These are phyloP conservation scores for Ascochyta lentis DNA, from an alignment of 2,329 filamentous ascomycete species.

Conservation along the genomic window DNA sequence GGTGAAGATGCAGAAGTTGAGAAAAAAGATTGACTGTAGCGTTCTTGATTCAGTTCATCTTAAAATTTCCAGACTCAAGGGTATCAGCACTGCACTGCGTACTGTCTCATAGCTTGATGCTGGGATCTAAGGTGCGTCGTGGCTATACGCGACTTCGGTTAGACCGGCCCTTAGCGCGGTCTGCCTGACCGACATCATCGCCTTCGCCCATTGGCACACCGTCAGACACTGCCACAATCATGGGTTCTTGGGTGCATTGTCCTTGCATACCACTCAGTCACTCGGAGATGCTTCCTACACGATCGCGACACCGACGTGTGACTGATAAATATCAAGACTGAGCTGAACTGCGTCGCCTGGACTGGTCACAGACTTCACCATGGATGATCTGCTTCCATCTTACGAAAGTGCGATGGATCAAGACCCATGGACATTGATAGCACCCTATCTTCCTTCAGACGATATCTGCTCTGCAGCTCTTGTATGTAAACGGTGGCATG, in stretches of 20 bases:
- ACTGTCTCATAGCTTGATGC: not conserved
- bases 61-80: too few relatives aligned
- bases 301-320: not conserved
- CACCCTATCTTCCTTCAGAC: conserved; percentile 62
- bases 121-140: not conserved
- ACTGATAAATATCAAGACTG: not conserved
- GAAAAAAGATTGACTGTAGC: not conserved
- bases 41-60: too few relatives aligned
- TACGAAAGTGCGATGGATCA: conserved; percentile 63
- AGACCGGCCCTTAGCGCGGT: conserved; percentile 10
- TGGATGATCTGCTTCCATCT: conserved; percentile 66
- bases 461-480: conserved; percentile 63
- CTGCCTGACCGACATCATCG: conserved; percentile 17
- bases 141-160: conserved; percentile 1
- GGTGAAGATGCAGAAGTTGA: conserved; percentile 3
- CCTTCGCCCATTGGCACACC: conserved; percentile 7
- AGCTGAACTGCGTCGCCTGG: not conserved
- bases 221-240: conserved; percentile 16
- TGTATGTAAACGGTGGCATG: conserved; percentile 64
- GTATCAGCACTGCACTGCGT: too few relatives aligned
- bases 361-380: conserved; percentile 26
- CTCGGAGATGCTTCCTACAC: conserved; percentile 1
- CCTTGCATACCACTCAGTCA: not conserved
- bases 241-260: not conserved
- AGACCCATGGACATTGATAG: conserved; percentile 63